phyloP scores from a whole-genome alignment of 2,329 filamentous ascomycete genomes.

The Cercospora zeae-maydis region DNA sequence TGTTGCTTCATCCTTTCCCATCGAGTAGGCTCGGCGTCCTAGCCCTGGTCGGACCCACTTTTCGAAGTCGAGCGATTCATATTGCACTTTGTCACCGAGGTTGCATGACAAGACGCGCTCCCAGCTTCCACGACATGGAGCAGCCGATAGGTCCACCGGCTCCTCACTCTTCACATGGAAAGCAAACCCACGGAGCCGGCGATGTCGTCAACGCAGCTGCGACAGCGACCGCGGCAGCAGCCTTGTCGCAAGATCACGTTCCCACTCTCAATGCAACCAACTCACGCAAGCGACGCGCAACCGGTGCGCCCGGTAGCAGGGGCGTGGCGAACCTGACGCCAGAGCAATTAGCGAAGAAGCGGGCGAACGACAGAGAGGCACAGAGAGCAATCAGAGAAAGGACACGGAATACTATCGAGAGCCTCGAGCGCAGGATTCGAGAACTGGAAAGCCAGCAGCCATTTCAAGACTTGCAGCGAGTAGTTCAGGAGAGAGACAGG shows the following conservation, averaged over 20 bases:
- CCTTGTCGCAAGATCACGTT: constrained; percentile 18
- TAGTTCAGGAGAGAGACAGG: constrained; percentile 63
- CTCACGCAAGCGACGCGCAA: constrained; percentile 35
- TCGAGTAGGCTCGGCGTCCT: background rate
- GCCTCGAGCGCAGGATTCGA: constrained; percentile 66
- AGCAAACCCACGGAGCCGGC: background rate
- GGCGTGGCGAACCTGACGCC: constrained; percentile 85
- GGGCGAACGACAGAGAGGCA: constrained; percentile 85
- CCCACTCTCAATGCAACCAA: constrained; percentile 25
- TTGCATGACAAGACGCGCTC: background rate
- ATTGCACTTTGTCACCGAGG: background rate
- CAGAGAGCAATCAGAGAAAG: constrained; percentile 81
- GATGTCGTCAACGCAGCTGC: constrained; percentile 45
- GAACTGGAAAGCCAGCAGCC: constrained; percentile 77
- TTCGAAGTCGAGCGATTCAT: constrained; percentile 5
- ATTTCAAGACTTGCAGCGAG: constrained; percentile 76
- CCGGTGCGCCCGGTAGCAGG: constrained; percentile 46
- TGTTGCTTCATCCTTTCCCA: background rate
- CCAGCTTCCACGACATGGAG: constrained; percentile 1
- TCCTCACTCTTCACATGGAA: constrained; percentile 2
- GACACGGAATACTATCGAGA: constrained; percentile 75
- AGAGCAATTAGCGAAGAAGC: constrained; percentile 83
- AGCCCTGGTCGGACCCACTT: background rate
- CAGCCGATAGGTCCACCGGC: background rate
- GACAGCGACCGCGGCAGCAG: constrained; percentile 34